Evolutionary conservation across 106 monocot genomes (phyloP).

Genomic region (Hemerocallis citrina): DNA sequence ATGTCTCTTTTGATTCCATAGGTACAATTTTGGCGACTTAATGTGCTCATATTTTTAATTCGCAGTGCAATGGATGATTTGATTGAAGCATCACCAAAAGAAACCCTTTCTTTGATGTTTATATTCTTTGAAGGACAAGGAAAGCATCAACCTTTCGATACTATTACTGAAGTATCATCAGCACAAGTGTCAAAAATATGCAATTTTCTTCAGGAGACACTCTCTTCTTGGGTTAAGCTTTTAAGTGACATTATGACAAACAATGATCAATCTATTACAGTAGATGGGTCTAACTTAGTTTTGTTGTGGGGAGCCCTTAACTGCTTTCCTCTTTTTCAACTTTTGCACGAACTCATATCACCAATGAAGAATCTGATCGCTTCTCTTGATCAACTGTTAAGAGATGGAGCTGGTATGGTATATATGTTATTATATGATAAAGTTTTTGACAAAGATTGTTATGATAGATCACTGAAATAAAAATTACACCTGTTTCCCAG

Average conservation of each 20-base stretch:
- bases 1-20: neutral
- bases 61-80: constrained; percentile 62
- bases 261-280: neutral
- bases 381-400: constrained; percentile 34
- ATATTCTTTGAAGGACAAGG: constrained; percentile 33
- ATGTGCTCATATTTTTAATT: neutral
- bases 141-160: constrained; percentile 13
- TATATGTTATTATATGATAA: neutral
- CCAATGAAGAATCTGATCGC: constrained; percentile 28
- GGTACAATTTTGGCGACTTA: neutral
- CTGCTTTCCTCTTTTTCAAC: constrained; percentile 43
- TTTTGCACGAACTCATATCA: constrained; percentile 10
- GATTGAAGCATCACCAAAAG: constrained; percentile 44
- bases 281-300: constrained; percentile 35
- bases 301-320: constrained; percentile 69
- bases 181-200: constrained; percentile 22
- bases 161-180: constrained; percentile 16
- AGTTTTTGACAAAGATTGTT: neutral
- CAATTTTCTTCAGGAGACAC: constrained; percentile 37
- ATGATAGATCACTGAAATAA: neutral
- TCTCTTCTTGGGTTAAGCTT: constrained; percentile 41
- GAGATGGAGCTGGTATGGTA: constrained; percentile 39
- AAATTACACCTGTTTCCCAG: constrained; percentile 17
- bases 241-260: constrained; percentile 13
- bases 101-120: constrained; percentile 40